Evolutionary conservation across 1,284 basidiomycete genomes (phyloP).

Genomic region (Athelia sp.): DNA sequence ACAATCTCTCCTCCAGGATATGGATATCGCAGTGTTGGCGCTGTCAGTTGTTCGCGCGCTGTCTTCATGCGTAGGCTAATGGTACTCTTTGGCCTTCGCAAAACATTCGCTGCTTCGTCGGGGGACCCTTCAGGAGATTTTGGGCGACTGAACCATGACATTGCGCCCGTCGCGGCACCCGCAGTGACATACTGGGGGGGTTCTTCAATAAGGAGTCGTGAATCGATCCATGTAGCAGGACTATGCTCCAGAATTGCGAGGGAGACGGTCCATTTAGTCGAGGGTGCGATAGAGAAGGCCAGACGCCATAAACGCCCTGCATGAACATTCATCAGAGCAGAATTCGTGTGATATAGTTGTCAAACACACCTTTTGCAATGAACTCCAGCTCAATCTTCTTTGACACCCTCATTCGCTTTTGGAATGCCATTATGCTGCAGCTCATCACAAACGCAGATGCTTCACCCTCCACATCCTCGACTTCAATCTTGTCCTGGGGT

Average conservation of each 20-base stretch:
- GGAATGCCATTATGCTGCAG: conserved; percentile 56
- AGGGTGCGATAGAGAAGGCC: conserved; percentile 39
- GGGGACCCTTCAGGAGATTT: conserved; percentile 7
- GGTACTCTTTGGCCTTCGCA: conserved; percentile 28
- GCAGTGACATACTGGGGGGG: conserved; percentile 13
- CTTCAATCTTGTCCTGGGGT: conserved; percentile 46
- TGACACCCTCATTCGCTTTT: conserved; percentile 65
- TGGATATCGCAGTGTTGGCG: conserved; percentile 5
- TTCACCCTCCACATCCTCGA: conserved; percentile 42
- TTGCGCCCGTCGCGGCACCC: conserved; percentile 9
- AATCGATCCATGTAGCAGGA: conserved; percentile 56
- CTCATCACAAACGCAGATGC: conserved; percentile 49
- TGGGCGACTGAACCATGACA: conserved; percentile 12
- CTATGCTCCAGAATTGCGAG: conserved; percentile 54
- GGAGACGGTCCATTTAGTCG: conserved; percentile 51
- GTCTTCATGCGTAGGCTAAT: conserved; percentile 40
- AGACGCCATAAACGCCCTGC: conserved; percentile 63
- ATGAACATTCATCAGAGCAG: conserved; percentile 1
- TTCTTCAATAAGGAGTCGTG: conserved; percentile 48
- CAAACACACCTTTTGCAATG: conserved; percentile 56
- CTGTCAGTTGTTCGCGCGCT: conserved; percentile 16
- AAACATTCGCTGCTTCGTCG: not conserved
- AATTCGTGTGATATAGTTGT: not conserved
- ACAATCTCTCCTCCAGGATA: conserved; percentile 25
- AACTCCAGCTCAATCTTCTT: conserved; percentile 54